Conservation (phyloP, 2,329 filamentous ascomycete species). For the Colletotrichum simmondsii region DNA sequence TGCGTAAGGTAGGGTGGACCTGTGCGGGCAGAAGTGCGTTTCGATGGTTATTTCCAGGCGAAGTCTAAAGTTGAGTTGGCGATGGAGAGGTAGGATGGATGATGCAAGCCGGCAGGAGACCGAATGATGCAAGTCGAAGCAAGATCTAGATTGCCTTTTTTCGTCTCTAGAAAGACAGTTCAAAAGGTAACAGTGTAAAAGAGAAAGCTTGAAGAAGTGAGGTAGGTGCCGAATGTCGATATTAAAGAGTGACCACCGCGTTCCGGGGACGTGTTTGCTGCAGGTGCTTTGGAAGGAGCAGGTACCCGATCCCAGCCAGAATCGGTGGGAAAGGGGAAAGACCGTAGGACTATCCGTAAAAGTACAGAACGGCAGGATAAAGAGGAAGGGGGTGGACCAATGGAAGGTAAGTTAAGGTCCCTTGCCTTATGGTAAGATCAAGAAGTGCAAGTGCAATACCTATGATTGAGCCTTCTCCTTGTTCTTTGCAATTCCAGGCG, state of each 20-base stretch:
- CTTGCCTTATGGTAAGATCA: too few species aligned
- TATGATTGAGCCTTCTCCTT: not conserved
- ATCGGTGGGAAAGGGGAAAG: not conserved
- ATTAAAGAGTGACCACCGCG: not conserved
- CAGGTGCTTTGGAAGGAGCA: not conserved
- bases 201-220: not conserved
- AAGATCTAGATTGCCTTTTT: not conserved
- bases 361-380: not conserved
- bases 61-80: not conserved
- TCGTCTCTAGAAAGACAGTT: slow-evolving; percentile 14
- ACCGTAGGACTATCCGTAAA: too few species aligned
- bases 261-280: not conserved
- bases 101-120: not conserved
- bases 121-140: not conserved
- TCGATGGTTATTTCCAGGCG: not conserved
- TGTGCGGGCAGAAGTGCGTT: slow-evolving; percentile 9
- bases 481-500: not conserved
- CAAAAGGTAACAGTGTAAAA: not conserved
- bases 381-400: not conserved
- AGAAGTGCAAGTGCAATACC: not conserved
- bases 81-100: not conserved
- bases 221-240: not conserved
- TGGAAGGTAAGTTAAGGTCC: not conserved
- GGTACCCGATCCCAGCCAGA: not conserved
- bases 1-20: not conserved